Evolutionary conservation across 495 filamentous ascomycete genomes (phyloP), one percentile per base, ranked within the genome.

Genomic region (Cudoniella acicularis): DNA sequence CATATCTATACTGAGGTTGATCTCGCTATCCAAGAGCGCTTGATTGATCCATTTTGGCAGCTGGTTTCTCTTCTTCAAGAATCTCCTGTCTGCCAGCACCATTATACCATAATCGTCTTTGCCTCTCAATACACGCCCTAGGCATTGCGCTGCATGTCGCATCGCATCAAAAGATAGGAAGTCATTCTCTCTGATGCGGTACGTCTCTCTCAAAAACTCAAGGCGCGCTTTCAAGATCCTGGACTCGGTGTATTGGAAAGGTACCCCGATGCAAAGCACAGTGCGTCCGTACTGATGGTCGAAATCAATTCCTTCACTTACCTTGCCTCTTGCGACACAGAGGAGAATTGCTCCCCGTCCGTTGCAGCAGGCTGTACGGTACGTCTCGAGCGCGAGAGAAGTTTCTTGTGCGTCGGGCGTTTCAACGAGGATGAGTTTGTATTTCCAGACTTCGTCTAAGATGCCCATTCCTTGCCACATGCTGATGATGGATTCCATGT

Each of bases 401-500:
- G 95, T 98, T 72, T 99, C 95, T 74, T 98, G 95, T 0, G 90
- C 87, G 73, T 99, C 95, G 0, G 95, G 95, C 0, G 95, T 99
- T 75, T 99, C 95, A 61, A 98, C 93, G 6, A 98, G 81, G 69
- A 99, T 96, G 60, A 99, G 81, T 72, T 99, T 99, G 76, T 96
- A 96, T 74, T 96, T 96, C 95, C 94, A 99, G 45, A 99, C 92
- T 68, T 92, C 87, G 75, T 99, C 94, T 36, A 99, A 74, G 58
- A 96, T 96, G 45, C 90, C 91, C 91, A 97, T 96, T 57, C 91
- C 89, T 69, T 98, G 94, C 95, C 95, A 99, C 87, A 96, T 96
- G 71, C 85, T 90, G 68, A 99, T 96, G 68, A 98, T 97, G 40
- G 86, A 90, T 67, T 99, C 95, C 95, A 99, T 98, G 77, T 99